Conservation (phyloP, 331 rosid species). For the Dryas integrifolia region DNA sequence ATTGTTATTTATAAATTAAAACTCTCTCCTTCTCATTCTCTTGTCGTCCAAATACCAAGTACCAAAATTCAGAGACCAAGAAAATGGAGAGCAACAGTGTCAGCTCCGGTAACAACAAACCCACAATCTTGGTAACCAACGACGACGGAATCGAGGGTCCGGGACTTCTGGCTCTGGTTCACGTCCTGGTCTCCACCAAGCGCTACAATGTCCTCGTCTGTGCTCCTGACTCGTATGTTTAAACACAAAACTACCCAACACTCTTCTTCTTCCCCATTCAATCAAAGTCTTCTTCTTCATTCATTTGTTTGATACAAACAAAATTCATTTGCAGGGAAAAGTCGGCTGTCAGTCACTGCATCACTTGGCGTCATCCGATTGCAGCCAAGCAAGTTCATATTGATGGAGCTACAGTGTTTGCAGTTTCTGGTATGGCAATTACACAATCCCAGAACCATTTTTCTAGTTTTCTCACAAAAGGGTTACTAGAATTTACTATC, state of each 20-base stretch:
- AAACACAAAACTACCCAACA: not conserved
- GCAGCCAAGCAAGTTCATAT: constrained; percentile 61
- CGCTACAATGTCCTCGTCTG: constrained; percentile 60
- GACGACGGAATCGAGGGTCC: constrained; percentile 92
- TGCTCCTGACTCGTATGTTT: constrained; percentile 75
- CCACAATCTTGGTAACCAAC: constrained; percentile 72
- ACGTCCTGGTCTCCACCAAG: constrained; percentile 50
- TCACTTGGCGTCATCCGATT: constrained; percentile 69
- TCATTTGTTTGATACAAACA: not conserved
- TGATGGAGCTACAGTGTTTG: constrained; percentile 66
- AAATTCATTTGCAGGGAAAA: constrained; percentile 52
- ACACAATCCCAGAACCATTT: not conserved
- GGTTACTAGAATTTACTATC: not conserved
- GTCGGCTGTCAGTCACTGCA: constrained; percentile 83
- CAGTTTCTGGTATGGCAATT: constrained; percentile 54
- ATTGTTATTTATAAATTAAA: too few species aligned
- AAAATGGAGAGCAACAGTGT: constrained; percentile 39
- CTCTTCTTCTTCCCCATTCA: not conserved
- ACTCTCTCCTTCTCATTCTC: too few species aligned
- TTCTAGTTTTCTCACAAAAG: not conserved
- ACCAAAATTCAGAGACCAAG: not conserved
- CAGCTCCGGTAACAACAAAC: constrained; percentile 15
- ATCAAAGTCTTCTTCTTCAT: not conserved
- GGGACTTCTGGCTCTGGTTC: constrained; percentile 71
- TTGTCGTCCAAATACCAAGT: too few species aligned